Evolutionary conservation across 1,284 basidiomycete species (phyloP).

Genomic region (Singerocomus inundabilis): DNA sequence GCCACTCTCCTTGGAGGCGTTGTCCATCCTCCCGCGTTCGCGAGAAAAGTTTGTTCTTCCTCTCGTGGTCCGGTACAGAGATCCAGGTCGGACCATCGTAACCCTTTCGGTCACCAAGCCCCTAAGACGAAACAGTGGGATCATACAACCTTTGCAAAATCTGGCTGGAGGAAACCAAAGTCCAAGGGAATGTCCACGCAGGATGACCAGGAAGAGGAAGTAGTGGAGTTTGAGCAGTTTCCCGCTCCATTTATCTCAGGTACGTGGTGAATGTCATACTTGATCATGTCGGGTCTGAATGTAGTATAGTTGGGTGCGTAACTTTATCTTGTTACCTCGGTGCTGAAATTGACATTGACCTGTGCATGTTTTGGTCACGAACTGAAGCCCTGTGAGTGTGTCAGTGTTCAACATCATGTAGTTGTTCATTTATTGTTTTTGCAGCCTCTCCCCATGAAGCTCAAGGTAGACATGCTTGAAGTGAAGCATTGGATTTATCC

Average conservation of each 20-base stretch:
- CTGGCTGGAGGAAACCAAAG: conserved; percentile 59
- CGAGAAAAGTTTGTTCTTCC: conserved; percentile 28
- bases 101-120: conserved; percentile 51
- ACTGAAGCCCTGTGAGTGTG: conserved; percentile 30
- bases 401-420: not conserved
- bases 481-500: conserved; percentile 92
- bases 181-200: conserved; percentile 52
- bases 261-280: conserved; percentile 35
- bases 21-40: conserved; percentile 36
- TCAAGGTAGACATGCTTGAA: conserved; percentile 72
- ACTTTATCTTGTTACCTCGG: not conserved
- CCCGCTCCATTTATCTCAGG: conserved; percentile 70
- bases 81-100: conserved; percentile 43
- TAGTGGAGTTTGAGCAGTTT: conserved; percentile 77
- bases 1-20: conserved; percentile 65
- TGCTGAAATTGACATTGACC: conserved; percentile 6
- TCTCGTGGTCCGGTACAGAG: conserved; percentile 38
- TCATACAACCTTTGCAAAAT: conserved; percentile 78
- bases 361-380: not conserved
- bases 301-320: conserved; percentile 47
- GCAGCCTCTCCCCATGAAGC: conserved; percentile 76
- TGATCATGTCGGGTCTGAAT: conserved; percentile 12
- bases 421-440: conserved; percentile 9
- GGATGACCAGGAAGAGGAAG: conserved; percentile 49
- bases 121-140: conserved; percentile 82